Evolutionary conservation across 2,329 filamentous ascomycete species (phyloP).

Genomic region (Talaromyces sp.): DNA sequence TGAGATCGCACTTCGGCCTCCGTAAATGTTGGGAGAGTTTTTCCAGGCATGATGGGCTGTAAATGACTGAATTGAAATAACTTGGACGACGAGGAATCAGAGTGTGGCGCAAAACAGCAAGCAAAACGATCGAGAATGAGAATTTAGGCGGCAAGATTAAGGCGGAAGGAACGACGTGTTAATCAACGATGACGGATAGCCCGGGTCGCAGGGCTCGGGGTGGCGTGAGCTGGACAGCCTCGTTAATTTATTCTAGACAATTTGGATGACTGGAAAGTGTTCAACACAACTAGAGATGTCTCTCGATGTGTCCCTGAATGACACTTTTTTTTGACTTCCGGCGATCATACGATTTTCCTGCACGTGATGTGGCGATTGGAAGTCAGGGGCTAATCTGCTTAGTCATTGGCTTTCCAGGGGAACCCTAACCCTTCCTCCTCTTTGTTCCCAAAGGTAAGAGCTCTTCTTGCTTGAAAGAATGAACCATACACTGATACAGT

Average conservation of each 20-base stretch:
- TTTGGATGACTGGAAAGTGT: background rate
- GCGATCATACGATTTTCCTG: constrained; percentile 8
- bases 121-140: background rate
- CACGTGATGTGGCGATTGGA: constrained; percentile 16
- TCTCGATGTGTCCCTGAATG: background rate
- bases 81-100: background rate
- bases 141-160: background rate
- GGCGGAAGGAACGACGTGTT: constrained; percentile 1
- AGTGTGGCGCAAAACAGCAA: background rate
- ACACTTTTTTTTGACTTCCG: constrained; percentile 3
- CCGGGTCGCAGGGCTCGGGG: background rate
- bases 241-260: background rate
- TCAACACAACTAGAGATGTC: background rate
- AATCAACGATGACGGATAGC: background rate
- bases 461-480: background rate
- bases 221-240: background rate
- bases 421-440: background rate
- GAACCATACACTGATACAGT: background rate
- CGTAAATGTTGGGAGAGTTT: constrained; percentile 79
- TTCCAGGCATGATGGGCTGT: constrained; percentile 65
- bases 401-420: background rate
- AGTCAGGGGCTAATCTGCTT: constrained; percentile 11
- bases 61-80: no score
- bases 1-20: constrained; percentile 77
- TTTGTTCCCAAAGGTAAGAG: background rate